Evolutionary conservation across 306 rosid species (phyloP), one percentile per base, ranked within the genome.

Genomic region (Pyrus pyrifolia): DNA sequence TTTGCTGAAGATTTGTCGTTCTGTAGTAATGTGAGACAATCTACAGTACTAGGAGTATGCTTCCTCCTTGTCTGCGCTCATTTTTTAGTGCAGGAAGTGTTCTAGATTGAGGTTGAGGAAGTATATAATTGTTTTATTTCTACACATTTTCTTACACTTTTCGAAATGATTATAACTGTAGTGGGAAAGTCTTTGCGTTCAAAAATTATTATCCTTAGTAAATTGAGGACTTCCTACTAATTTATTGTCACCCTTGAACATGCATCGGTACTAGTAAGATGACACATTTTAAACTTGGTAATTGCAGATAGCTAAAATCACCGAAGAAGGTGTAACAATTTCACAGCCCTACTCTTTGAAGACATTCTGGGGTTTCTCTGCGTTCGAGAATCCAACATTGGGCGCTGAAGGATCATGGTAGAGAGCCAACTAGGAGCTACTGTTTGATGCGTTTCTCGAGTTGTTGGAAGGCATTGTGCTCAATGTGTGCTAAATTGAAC

Each of bases 351-450:
- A 85, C 86, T 76, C 96, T 3, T 78, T 93, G 90, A 93, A 86
- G 86, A 93, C 96, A 23, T 91, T 88, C 86, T 91, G 98, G 98
- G 93, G 89, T 72, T 89, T 82, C 82, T 74, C 91, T 46, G 94
- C 96, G 23, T 93, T 93, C 80, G 75, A 83, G 80, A 93, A 93
- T 85, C 98, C 91, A 31, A 90, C 95, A 15, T 81, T 70, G 44
- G 96, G 91, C 40, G 94, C 97, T 9, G 91, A 90, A 81, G 97
- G 97, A 19, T 90, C 96, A 23, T 93, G 97, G 96, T 93, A 93
- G 88, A 60, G 35, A n/a, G 55, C 62, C 66, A 18, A 60, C 75
- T 59, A 40, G 67, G 65, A 55, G 57, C 69, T 12, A 7, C 78
- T 30, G 42, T 67, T 61, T 46, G 25, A 6, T 35, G 40, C 40